Evolutionary conservation across 345 rosid genomes (phyloP).

Genomic region (Eucalyptus marginata): DNA sequence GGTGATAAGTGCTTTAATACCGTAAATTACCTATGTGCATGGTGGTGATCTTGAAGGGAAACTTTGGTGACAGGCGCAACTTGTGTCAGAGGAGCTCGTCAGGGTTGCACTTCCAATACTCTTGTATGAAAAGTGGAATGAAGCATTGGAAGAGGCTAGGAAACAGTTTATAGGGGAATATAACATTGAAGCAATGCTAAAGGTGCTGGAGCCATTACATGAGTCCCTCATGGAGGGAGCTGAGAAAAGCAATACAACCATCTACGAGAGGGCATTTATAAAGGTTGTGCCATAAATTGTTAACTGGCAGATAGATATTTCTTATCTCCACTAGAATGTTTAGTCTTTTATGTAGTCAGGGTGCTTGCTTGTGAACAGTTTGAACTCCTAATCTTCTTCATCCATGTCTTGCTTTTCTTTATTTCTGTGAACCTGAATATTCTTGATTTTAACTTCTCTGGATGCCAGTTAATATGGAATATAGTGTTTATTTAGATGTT

Average conservation of each 20-base stretch:
- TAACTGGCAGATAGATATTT: not conserved
- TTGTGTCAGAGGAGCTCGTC: slow-evolving; percentile 85
- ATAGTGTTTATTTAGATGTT: not conserved
- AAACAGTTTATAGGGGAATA: slow-evolving; percentile 89
- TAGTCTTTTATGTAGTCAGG: not conserved
- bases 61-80: slow-evolving; percentile 60
- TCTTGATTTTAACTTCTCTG: not conserved
- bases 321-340: not conserved
- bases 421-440: not conserved
- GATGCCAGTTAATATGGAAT: not conserved
- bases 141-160: slow-evolving; percentile 96
- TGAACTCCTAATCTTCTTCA: not conserved
- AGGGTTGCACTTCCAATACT: slow-evolving; percentile 75
- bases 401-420: not conserved
- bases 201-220: slow-evolving; percentile 89
- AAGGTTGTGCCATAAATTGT: slow-evolving; percentile 35
- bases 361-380: not conserved
- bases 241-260: slow-evolving; percentile 52
- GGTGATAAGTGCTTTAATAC: slow-evolving; percentile 16
- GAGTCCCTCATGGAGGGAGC: slow-evolving; percentile 85
- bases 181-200: slow-evolving; percentile 93
- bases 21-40: not conserved
- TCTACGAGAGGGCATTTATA: slow-evolving; percentile 87
- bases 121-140: slow-evolving; percentile 99
- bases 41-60: not conserved